Percentiles rank a stretch among this genome's conserved stretches.
phyloP scores from a whole-genome alignment of 306 rosid genomes.

The Cucurbita pepo region DNA sequence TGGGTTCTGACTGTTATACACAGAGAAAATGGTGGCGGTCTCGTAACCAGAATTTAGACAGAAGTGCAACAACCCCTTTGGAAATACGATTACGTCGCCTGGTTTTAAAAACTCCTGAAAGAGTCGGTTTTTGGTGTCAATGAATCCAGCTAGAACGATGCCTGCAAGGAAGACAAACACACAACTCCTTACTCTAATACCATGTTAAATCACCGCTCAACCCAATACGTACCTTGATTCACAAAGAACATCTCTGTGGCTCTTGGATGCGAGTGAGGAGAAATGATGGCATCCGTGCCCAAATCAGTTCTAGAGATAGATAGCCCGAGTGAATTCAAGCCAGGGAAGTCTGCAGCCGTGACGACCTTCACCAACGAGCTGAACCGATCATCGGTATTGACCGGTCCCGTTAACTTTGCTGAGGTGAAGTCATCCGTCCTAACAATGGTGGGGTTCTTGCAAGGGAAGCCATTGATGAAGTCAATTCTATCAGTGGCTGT shows the following conservation, averaged over 20 bases:
- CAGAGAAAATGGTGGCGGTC: conserved; percentile 32
- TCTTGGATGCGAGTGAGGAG: conserved; percentile 57
- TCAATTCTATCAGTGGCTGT: conserved; percentile 17
- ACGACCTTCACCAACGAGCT: conserved; percentile 29
- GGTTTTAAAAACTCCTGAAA: conserved; percentile 21
- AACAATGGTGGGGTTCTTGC: conserved; percentile 33
- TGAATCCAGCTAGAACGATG: conserved; percentile 29
- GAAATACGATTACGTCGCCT: conserved; percentile 65
- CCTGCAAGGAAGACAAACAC: neutral
- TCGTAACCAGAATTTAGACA: conserved; percentile 29
- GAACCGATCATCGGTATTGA: conserved; percentile 17
- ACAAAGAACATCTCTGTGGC: conserved; percentile 57
- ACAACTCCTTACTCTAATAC: neutral
- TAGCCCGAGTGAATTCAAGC: conserved; percentile 61
- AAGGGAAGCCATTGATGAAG: conserved; percentile 65
- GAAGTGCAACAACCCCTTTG: conserved; percentile 60
- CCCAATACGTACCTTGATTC: conserved; percentile 14
- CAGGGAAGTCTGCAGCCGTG: conserved; percentile 42
- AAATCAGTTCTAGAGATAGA: conserved; percentile 50
- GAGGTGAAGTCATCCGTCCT: conserved; percentile 43
- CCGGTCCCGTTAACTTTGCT: conserved; percentile 23
- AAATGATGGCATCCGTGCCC: conserved; percentile 27
- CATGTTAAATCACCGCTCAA: neutral
- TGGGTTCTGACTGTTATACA: conserved; percentile 60
- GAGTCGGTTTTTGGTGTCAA: conserved; percentile 35